Conservation (phyloP, 176 grass and related monocot species). For the Metroxylon sagu region DNA sequence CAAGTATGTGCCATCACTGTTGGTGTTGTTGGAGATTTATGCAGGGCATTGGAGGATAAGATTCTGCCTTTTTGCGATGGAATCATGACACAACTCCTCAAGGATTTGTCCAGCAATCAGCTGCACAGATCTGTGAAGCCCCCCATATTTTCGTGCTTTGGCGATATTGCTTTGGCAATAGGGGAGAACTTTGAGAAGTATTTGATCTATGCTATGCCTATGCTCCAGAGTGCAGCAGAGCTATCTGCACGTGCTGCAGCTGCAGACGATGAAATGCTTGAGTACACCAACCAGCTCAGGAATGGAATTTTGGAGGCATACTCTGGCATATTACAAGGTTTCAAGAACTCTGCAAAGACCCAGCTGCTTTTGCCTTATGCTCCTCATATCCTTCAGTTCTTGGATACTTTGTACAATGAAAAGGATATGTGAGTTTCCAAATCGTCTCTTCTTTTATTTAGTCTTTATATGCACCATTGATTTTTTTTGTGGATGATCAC, state of each 20-base stretch:
- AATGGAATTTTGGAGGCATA: constrained; percentile 17
- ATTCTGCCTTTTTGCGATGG: constrained; percentile 15
- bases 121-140: constrained; percentile 16
- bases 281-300: constrained; percentile 13
- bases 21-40: constrained; percentile 15
- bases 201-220: constrained; percentile 11
- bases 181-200: constrained; percentile 14
- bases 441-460: background rate
- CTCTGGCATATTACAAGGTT: constrained; percentile 19
- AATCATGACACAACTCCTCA: constrained; percentile 16
- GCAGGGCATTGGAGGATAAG: constrained; percentile 20
- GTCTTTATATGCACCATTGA: background rate
- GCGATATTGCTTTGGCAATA: constrained; percentile 11
- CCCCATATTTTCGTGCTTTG: constrained; percentile 15
- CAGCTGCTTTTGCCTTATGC: constrained; percentile 7
- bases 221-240: constrained; percentile 18
- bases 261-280: constrained; percentile 7
- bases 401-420: constrained; percentile 12
- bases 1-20: constrained; percentile 16
- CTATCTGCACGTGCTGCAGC: constrained; percentile 3
- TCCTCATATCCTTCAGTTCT: constrained; percentile 14
- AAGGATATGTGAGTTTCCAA: constrained; percentile 8
- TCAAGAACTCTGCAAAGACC: constrained; percentile 10
- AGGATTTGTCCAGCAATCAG: constrained; percentile 19
- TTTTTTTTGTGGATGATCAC: background rate